Base-by-base conservation (phyloP, 768 basidiomycete genomes). In the Kwoniella sp. region DNA sequence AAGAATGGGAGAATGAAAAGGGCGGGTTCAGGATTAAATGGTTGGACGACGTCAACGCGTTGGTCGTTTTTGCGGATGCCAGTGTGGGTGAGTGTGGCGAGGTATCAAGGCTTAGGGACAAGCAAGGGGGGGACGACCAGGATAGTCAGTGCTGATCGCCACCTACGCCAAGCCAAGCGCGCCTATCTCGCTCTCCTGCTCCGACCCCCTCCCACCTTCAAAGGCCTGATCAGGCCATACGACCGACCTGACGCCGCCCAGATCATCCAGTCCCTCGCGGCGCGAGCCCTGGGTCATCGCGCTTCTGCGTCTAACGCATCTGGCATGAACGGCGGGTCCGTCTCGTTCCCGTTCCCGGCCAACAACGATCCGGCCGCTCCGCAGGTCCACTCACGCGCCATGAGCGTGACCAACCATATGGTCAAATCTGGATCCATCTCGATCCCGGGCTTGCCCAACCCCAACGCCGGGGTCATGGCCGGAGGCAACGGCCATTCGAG, bases 1-100 rank as follows among this genome's bases (percentile, higher is more conserved):
- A 84, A 43, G 89, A 91, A 38, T 98, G 86, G 81, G 90, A 95
- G 66, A 80, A 77, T 54, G 78, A 84, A 46, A 82, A 79, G 50
- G 95, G 93, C 25, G 95, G 95, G 20, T 95, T 93, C 79, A 90
- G 92, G 80, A 92, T 99, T 73, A 99, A 99, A 74, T 99, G 95
- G 95, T 82, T 83, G 65, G 92, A 99, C 75, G 95, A 99, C 76
- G 90, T 89, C 31, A 92, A 88, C 70, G 86, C 93, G 33, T 78
- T 92, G 64, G 86, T 95, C 62, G 95, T 99, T 49, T 99, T 99
- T 72, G 81, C 82, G 59, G 95, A 98, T 76, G 83, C 95, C 50
- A 78, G 80, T 41, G 80, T 86, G 37, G 93, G 95, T 96, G 70
- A 79, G 92, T 80, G 43, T n/a, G 34, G 20, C 9, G 3, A 32